Evolutionary conservation across 768 basidiomycete genomes (phyloP).

Genomic region (Boletus coccyginus): DNA sequence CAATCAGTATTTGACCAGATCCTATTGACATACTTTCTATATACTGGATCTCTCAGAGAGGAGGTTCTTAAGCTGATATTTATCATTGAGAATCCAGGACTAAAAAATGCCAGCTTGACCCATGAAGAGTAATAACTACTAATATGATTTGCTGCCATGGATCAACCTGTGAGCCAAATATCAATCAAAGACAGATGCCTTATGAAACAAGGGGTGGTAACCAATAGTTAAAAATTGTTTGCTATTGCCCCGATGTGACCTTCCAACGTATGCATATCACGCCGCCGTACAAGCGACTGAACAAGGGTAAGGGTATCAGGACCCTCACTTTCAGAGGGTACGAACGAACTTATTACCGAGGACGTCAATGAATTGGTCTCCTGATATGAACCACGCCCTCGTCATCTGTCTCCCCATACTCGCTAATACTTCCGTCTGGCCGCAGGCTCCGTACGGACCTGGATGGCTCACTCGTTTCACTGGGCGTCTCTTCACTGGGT

Average conservation of each 20-base stretch:
- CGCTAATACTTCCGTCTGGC: constrained; percentile 58
- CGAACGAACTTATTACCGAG: constrained; percentile 2
- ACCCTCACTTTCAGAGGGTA: constrained; percentile 1
- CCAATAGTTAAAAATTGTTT: constrained; percentile 4
- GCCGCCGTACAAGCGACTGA: constrained; percentile 4
- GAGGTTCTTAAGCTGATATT: neutral
- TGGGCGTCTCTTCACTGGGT: constrained; percentile 25
- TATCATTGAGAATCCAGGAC: no score
- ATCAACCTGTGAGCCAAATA: no score
- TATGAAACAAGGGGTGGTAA: neutral
- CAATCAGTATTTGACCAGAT: no score
- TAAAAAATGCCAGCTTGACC: neutral
- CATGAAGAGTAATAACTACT: no score
- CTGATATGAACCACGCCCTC: constrained; percentile 81
- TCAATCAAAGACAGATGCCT: no score
- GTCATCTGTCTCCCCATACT: constrained; percentile 78
- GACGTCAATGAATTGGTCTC: constrained; percentile 41
- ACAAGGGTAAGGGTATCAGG: constrained; percentile 31
- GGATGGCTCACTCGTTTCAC: constrained; percentile 25
- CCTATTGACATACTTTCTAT: no score
- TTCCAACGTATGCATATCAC: constrained; percentile 16
- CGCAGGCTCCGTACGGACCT: constrained; percentile 35
- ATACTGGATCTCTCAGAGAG: no score
- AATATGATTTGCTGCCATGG: no score
- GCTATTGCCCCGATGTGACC: constrained; percentile 3